Evolutionary conservation across 2,329 filamentous ascomycete species (phyloP).

Genomic region (Lanzia echinophila): DNA sequence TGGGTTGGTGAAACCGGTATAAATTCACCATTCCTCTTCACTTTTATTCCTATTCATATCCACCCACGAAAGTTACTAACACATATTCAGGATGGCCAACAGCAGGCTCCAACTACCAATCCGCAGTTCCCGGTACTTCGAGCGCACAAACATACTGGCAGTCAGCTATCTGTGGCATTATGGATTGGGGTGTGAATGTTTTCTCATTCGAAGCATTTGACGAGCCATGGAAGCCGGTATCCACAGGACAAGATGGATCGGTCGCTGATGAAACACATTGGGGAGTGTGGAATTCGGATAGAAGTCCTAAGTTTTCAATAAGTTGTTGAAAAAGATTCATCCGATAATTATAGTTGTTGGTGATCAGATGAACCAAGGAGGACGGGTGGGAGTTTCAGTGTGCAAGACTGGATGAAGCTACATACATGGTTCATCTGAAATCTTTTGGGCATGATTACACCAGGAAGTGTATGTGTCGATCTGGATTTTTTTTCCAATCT

Average conservation of each 20-base stretch:
- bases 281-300: constrained; percentile 58
- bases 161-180: constrained; percentile 55
- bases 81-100: constrained; percentile 48
- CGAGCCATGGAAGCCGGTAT: constrained; percentile 63
- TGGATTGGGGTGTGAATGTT: constrained; percentile 59
- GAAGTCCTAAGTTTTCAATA: constrained; percentile 45
- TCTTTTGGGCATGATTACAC: no score
- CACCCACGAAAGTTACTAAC: not conserved
- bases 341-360: no score
- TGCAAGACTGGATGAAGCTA: no score
- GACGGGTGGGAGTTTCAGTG: no score
- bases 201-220: constrained; percentile 72
- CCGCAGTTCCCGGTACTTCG: constrained; percentile 50
- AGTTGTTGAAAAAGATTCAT: no score
- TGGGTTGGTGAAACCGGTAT: constrained; percentile 61
- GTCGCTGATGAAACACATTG: constrained; percentile 59
- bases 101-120: constrained; percentile 54
- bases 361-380: no score
- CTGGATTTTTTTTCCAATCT: no score
- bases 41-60: not conserved
- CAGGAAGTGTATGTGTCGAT: no score
- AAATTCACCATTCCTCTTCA: not conserved
- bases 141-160: constrained; percentile 56
- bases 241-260: constrained; percentile 55
- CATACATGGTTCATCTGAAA: no score